Base-by-base conservation (phyloP, 345 rosid species). In the Cardamine chenopodiifolia region DNA sequence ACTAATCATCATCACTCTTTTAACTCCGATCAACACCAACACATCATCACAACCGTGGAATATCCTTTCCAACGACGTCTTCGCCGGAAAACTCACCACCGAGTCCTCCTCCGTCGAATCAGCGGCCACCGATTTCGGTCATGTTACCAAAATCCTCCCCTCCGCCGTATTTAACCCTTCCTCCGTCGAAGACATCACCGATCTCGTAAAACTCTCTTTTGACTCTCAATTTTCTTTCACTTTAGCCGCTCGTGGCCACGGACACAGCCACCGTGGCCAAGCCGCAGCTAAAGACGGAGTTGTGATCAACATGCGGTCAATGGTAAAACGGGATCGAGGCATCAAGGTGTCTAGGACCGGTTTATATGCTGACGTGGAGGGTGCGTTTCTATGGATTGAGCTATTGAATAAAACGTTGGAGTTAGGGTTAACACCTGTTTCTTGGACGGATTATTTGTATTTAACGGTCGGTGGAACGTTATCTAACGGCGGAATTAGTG, bases 391-490 rank as follows among this genome's bases (percentile, higher is more conserved):
- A 1, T 95, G 99, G 99, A 83, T 88, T 8, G 94, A 95, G 58
- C 97, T 92, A 71, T 53, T 95, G 76, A 77, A 78, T 22, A 87
- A 76, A 23, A 81, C 93, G 6, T 48, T 83, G 59, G 73, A 77
- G 68, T 80, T 76, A 71, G 99, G 99, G 58, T 78, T 92, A 64
- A 75, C 97, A 59, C 99, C 99, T 13, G 85, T 80, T 40, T 89
- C 99, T 3, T 95, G 93, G 92, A 89, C 99, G 6, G 98, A 95
- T 52, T 95, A 89, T 66, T 79, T 95, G 86, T 82, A 92, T 80
- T 83, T 95, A 25, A 92, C 85, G 20, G 90, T 92, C 8, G 99
- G 99, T 11, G 99, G 99, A 25, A 95, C 99, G 11, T 88, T 95
- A 60, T 89, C 98, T 9, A 92, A 92, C 53, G 98, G 88, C 4